Percentiles rank a stretch among this genome's conserved stretches.
phyloP scores from a whole-genome alignment of 2,329 filamentous ascomycete genomes.

The Chrysosporium queenslandicum region DNA sequence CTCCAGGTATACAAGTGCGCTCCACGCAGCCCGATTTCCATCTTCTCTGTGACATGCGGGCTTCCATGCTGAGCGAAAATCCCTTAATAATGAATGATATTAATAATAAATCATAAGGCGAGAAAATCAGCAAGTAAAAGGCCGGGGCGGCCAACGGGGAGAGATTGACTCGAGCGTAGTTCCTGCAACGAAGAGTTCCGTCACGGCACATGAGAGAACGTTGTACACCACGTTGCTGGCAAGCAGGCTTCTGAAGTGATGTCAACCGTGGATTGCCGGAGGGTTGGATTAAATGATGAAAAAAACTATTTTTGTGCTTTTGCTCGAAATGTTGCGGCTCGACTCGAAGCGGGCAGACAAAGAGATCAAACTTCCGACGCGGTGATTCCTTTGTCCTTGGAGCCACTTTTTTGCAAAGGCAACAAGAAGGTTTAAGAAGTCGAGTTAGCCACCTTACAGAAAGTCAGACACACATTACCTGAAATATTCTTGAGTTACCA shows the following conservation, averaged over 20 bases:
- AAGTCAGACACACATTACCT: constrained; percentile 5
- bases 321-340: background rate
- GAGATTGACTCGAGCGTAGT: background rate
- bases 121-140: no score
- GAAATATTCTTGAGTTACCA: constrained; percentile 7
- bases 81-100: background rate
- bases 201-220: constrained; percentile 1
- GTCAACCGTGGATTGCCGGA: constrained; percentile 5
- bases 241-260: constrained; percentile 3
- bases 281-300: background rate
- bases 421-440: background rate
- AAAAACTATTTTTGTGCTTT: constrained; percentile 2
- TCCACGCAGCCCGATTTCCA: constrained; percentile 1
- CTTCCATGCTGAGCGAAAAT: background rate
- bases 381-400: constrained; percentile 9
- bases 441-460: constrained; percentile 4
- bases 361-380: constrained; percentile 7
- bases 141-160: background rate
- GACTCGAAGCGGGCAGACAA: background rate
- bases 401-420: background rate
- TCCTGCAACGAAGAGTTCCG: background rate
- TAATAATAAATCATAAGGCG: background rate
- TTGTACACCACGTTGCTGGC: constrained; percentile 10
- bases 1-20: background rate
- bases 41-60: constrained; percentile 7